phyloP scores from a whole-genome alignment of 1,284 basidiomycete genomes.

The Heliocybe sulcata region DNA sequence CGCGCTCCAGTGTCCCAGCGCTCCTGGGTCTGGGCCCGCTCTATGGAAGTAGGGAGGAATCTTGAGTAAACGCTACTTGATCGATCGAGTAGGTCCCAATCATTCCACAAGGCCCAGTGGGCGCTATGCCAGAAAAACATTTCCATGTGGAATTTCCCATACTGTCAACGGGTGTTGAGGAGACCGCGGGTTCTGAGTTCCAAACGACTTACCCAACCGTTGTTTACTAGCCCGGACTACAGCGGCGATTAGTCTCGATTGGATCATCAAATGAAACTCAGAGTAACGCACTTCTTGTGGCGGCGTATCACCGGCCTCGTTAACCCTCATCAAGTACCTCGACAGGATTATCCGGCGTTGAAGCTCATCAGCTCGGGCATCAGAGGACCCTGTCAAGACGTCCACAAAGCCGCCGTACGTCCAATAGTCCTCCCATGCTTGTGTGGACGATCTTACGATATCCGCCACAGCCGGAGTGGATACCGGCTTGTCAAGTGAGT shows the following conservation, averaged over 20 bases:
- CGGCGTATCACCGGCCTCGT: constrained; percentile 48
- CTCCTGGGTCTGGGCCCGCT: constrained; percentile 41
- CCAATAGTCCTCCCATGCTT: constrained; percentile 44
- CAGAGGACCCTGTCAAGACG: constrained; percentile 38
- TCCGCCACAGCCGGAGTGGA: constrained; percentile 15
- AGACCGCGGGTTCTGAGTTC: neutral
- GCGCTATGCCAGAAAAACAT: constrained; percentile 55
- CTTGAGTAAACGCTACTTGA: constrained; percentile 36
- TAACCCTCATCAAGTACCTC: constrained; percentile 50
- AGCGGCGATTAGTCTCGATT: constrained; percentile 7
- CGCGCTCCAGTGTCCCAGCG: constrained; percentile 44
- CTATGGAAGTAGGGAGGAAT: constrained; percentile 39
- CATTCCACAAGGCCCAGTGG: constrained; percentile 57
- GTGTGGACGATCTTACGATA: constrained; percentile 27
- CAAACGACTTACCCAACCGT: constrained; percentile 43
- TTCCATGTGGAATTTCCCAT: constrained; percentile 56
- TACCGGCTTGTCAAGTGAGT: constrained; percentile 15
- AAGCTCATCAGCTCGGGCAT: constrained; percentile 44
- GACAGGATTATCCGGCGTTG: constrained; percentile 51
- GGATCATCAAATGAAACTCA: neutral
- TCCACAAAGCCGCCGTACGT: constrained; percentile 43
- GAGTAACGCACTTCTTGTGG: constrained; percentile 43
- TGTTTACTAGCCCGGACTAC: constrained; percentile 50
- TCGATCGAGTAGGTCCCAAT: constrained; percentile 44
- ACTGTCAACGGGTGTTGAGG: constrained; percentile 17